These are phyloP conservation scores for Aquilaria malaccensis DNA, from an alignment of 345 rosid species.

Conservation along the genomic window DNA sequence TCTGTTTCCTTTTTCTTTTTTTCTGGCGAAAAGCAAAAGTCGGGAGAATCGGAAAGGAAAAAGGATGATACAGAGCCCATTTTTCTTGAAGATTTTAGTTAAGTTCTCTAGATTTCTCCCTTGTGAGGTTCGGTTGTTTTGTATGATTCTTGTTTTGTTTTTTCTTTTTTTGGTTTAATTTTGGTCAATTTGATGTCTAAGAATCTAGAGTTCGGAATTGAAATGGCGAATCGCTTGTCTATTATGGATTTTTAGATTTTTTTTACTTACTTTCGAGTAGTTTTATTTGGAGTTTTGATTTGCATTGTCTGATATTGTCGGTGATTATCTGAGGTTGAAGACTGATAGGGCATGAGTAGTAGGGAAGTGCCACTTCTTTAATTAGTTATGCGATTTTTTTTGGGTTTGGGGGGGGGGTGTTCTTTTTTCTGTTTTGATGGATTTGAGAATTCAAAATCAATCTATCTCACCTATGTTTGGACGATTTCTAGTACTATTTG, in stretches of 20 bases:
- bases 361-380: background rate
- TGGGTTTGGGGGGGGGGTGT: too few species aligned
- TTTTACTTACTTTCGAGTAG: background rate
- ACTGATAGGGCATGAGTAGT: background rate
- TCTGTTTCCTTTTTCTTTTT: background rate
- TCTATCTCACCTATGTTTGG: too few species aligned
- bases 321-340: background rate
- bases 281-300: background rate
- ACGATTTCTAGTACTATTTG: too few species aligned
- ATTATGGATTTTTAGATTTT: background rate
- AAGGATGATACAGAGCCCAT: slow-evolving; percentile 5
- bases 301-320: background rate
- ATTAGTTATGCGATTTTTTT: background rate
- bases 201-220: background rate
- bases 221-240: slow-evolving; percentile 4
- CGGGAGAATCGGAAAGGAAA: background rate
- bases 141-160: background rate
- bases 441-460: too few species aligned
- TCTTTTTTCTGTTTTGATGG: too few species aligned
- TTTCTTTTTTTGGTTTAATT: background rate
- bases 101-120: slow-evolving; percentile 1
- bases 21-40: background rate
- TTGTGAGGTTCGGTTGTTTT: background rate
- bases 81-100: slow-evolving; percentile 1
- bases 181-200: background rate